Evolutionary conservation across 169 alveolate genomes (phyloP), one percentile per base, ranked within the genome.

Genomic region (Cryptosporidium canis): DNA sequence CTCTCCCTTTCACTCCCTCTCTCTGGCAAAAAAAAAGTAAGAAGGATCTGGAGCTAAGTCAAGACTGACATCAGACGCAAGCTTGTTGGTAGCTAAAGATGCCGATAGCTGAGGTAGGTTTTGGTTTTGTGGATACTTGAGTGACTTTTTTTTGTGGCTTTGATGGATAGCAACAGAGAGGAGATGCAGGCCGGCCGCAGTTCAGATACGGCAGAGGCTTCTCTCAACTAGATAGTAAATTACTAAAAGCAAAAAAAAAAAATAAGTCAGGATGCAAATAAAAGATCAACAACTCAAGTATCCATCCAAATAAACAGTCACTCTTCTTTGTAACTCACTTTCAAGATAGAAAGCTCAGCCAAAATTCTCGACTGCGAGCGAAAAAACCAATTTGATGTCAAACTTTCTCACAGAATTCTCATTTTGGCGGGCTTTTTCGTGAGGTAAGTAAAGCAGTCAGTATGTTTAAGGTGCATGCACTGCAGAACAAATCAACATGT

Each of bases 381-480:
- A 44, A 61, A 77, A 58, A 21, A 37, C 3, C 51, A 56, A 58
- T 77, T 18, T 27, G 87, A 77, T 55, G 8, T 18, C 16, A 77
- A 77, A 39, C 51, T 61, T 0, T 41, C 87, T 14, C 87, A 77
- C 27, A 24, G 72, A 56, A 58, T 77, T 29, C 44, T 77, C 5
- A 43, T 55, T 16, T n/a, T 77, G 37, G 87, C 87, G 51, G 87
- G 87, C 2, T 37, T 55, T 31, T 77, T 43, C 27, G 65, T 77
- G 16, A 77, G 33, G 87, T 77, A 77, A 41, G 71, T 35, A 21
- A 24, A 39, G 21, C 14, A 6, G 35, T 45, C 9, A 1, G n/a
- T 14, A 18, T n/a, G n/a, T n/a, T n/a, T n/a, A n/a, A n/a, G n/a
- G n/a, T 18, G 63, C 63, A 51, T 51, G 63, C 0, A 51, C 6